phyloP scores from a whole-genome alignment of 306 rosid genomes.

The Erythrophleum fordii region DNA sequence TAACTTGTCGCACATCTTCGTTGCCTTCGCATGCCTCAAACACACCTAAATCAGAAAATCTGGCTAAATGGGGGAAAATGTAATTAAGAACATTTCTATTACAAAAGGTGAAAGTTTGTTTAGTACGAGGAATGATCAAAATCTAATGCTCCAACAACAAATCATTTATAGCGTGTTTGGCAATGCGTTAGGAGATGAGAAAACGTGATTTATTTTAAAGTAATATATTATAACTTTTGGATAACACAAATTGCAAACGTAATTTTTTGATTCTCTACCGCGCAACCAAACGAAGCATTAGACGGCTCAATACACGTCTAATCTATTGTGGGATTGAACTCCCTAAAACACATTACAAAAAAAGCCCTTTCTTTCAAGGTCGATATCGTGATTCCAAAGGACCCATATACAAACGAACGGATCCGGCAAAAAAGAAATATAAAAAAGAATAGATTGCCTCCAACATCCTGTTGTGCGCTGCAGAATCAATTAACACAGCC shows the following conservation, averaged over 20 bases:
- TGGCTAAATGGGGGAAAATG: background rate
- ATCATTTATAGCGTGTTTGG: too few relatives aligned
- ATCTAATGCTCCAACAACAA: constrained; percentile 47
- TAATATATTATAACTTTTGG: too few relatives aligned
- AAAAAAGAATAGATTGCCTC: constrained; percentile 47
- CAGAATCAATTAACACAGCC: constrained; percentile 50
- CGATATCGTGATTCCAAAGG: constrained; percentile 54
- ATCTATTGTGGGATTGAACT: constrained; percentile 48
- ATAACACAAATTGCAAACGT: too few relatives aligned
- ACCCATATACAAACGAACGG: constrained; percentile 52
- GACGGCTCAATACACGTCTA: constrained; percentile 43
- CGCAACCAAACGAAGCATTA: too few relatives aligned
- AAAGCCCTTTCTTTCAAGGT: constrained; percentile 48
- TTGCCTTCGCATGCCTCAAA: background rate
- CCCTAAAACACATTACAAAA: constrained; percentile 61
- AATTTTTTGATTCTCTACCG: too few relatives aligned
- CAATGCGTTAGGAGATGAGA: too few relatives aligned
- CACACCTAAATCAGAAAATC: background rate
- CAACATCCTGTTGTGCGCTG: constrained; percentile 33
- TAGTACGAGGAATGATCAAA: constrained; percentile 44
- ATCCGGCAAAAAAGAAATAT: constrained; percentile 39
- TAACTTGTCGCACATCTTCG: background rate
- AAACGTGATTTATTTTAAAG: too few relatives aligned
- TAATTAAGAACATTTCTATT: constrained; percentile 4
- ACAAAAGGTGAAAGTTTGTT: constrained; percentile 33